Percentiles rank a stretch among this genome's conserved stretches.
Conservation (phyloP, 2,329 filamentous ascomycete genomes). For the Macrophomina tecta region DNA sequence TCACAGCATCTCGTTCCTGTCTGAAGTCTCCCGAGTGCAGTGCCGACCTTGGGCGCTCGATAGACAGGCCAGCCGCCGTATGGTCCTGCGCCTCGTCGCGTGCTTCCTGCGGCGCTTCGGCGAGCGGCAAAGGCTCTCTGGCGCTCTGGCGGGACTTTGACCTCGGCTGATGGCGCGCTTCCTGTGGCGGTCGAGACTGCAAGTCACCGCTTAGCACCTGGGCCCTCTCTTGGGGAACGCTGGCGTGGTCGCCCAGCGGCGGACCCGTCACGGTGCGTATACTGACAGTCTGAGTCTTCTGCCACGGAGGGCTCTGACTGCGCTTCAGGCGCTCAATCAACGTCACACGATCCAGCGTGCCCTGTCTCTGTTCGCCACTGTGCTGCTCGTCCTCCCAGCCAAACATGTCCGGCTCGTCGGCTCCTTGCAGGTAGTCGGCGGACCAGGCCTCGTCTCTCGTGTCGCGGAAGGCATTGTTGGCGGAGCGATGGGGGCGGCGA, state of each 20-base stretch:
- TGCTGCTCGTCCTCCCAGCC: conserved; percentile 9
- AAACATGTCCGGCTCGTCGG: neutral
- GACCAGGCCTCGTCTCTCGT: conserved; percentile 3
- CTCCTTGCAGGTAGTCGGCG: neutral
- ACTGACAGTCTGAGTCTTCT: conserved; percentile 63
- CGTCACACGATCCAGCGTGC: conserved; percentile 67
- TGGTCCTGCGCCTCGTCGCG: conserved; percentile 33
- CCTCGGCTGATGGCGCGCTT: neutral
- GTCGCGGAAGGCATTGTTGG: neutral
- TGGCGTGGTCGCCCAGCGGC: neutral
- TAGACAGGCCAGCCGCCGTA: conserved; percentile 56
- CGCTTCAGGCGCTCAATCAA: conserved; percentile 82
- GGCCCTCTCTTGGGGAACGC: neutral
- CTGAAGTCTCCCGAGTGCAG: conserved; percentile 68
- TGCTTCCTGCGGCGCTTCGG: neutral
- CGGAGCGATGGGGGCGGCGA: neutral
- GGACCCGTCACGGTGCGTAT: neutral
- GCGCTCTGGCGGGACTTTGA: conserved; percentile 28
- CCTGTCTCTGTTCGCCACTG: conserved; percentile 1
- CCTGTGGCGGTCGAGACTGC: neutral
- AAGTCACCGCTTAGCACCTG: neutral
- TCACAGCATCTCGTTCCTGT: conserved; percentile 49
- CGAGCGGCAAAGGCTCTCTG: conserved; percentile 36
- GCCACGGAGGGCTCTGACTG: conserved; percentile 71
- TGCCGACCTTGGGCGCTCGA: conserved; percentile 81